Evolutionary conservation across 1,284 basidiomycete genomes (phyloP), one percentile per base, ranked within the genome.

Genomic region (Neonothopanus nambi): DNA sequence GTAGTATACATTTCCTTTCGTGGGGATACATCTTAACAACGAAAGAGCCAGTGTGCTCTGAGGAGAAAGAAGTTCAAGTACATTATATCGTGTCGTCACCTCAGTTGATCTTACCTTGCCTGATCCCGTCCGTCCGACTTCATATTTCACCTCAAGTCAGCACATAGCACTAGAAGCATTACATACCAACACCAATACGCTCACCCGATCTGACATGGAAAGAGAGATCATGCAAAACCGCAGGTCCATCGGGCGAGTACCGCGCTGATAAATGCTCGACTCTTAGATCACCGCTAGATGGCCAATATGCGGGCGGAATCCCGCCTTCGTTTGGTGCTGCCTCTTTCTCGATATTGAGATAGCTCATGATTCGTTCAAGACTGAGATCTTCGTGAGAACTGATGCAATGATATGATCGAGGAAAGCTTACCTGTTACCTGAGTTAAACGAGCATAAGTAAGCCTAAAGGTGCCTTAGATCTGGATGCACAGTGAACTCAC

Each of bases 281-380:
- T 7, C 71, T 67, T 30, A 92, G 70, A 35, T 82, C 74, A 4
- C 90, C 90, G 38, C 83, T 87, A 0, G 85, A 77, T 0, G 90
- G 90, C 89, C 90, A 92, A 57, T 87, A 82, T 0, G 89, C 89
- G 3, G 90, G 87, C 20, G 89, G 89, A 42, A 76, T 70, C 6
- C 82, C 81, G 11, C 66, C 63, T 23, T 71, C 65, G 0, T 74
- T 75, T 1, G 79, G 63, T 50, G 75, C 71, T 1, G 80, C 79
- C 64, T 92, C 90, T 64, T 90, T 86, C 52, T 89, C 87, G 51
- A 91, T 88, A 12, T 74, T 67, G 42, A 89, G 67, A 63, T 91
- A 92, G 26, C 80, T 80, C 61, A 87, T 79, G 49, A 93, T 85
- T 28, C 91, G 80, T 65, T 92, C 89, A 57, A 92, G 73, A 63